Percentiles rank a stretch among this genome's conserved stretches.
phyloP scores from a whole-genome alignment of 495 filamentous ascomycete genomes.

The Penicillium riverlandense region DNA sequence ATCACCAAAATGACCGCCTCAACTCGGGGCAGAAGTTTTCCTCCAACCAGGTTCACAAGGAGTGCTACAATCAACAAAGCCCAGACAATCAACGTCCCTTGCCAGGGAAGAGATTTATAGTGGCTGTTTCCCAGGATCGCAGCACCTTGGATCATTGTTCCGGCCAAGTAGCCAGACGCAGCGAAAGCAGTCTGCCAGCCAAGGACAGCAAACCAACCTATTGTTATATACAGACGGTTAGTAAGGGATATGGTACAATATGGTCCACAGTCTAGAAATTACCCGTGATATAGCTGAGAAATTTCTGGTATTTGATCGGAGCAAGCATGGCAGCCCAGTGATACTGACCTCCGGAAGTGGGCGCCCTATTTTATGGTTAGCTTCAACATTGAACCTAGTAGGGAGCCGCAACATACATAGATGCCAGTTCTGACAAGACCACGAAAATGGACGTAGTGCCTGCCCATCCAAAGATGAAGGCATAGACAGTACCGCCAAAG shows the following conservation, averaged over 20 bases:
- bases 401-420: slow-evolving; percentile 13
- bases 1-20: slow-evolving; percentile 30
- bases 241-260: too few species aligned
- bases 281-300: slow-evolving; percentile 38
- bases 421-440: slow-evolving; percentile 39
- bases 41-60: slow-evolving; percentile 25
- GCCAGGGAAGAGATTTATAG: slow-evolving; percentile 25
- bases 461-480: slow-evolving; percentile 43
- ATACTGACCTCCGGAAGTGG: slow-evolving; percentile 36
- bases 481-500: slow-evolving; percentile 43
- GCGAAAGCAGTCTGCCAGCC: slow-evolving; percentile 26
- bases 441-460: slow-evolving; percentile 33
- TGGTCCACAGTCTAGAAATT: background rate
- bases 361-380: slow-evolving; percentile 17
- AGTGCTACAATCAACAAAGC: slow-evolving; percentile 11
- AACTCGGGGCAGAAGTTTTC: slow-evolving; percentile 31
- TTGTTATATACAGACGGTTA: background rate
- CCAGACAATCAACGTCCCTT: slow-evolving; percentile 37
- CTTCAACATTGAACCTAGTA: too few species aligned
- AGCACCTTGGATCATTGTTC: slow-evolving; percentile 28
- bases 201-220: slow-evolving; percentile 28
- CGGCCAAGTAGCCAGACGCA: slow-evolving; percentile 18
- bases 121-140: slow-evolving; percentile 12
- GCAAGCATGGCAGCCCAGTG: slow-evolving; percentile 39
- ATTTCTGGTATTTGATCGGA: slow-evolving; percentile 24